Evolutionary conservation across 1,139 yeast genomes (phyloP).

Genomic region (Nakaseomyces bracarensis): DNA sequence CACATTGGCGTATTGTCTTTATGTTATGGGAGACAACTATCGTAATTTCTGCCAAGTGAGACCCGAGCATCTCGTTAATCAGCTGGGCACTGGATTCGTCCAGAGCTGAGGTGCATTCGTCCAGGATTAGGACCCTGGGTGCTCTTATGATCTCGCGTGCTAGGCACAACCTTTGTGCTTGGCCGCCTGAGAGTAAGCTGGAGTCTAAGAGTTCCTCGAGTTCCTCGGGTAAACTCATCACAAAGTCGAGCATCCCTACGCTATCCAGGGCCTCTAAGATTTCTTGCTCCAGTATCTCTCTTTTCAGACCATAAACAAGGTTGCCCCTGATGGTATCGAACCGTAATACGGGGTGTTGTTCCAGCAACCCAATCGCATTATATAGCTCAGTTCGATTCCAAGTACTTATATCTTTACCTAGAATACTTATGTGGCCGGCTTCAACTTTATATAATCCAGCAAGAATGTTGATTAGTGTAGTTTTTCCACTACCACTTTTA

Average conservation of each 20-base stretch:
- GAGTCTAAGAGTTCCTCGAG: slow-evolving; percentile 52
- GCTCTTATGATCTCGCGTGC: slow-evolving; percentile 62
- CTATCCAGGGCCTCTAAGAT: slow-evolving; percentile 38
- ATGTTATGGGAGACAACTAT: slow-evolving; percentile 52
- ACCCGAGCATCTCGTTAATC: slow-evolving; percentile 34
- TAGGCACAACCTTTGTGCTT: slow-evolving; percentile 65
- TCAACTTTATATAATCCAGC: slow-evolving; percentile 43
- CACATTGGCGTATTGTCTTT: slow-evolving; percentile 46
- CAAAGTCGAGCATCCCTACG: slow-evolving; percentile 47
- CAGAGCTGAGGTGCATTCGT: slow-evolving; percentile 74
- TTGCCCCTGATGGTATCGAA: slow-evolving; percentile 63
- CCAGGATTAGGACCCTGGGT: slow-evolving; percentile 58
- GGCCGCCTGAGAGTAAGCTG: slow-evolving; percentile 66
- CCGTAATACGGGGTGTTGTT: slow-evolving; percentile 59
- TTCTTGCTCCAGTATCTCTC: slow-evolving; percentile 31
- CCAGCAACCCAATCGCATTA: slow-evolving; percentile 50
- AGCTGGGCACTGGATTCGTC: slow-evolving; percentile 49
- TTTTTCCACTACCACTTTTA: slow-evolving; percentile 74
- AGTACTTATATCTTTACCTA: slow-evolving; percentile 38
- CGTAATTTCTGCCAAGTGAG: slow-evolving; percentile 23
- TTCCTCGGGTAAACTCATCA: slow-evolving; percentile 46
- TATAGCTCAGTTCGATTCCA: slow-evolving; percentile 46
- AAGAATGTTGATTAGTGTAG: slow-evolving; percentile 52
- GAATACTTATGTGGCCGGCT: slow-evolving; percentile 34
- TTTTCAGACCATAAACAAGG: slow-evolving; percentile 48